Evolutionary conservation across 1,139 yeast genomes (phyloP).

Genomic region (Yamadazyma dushanensis): DNA sequence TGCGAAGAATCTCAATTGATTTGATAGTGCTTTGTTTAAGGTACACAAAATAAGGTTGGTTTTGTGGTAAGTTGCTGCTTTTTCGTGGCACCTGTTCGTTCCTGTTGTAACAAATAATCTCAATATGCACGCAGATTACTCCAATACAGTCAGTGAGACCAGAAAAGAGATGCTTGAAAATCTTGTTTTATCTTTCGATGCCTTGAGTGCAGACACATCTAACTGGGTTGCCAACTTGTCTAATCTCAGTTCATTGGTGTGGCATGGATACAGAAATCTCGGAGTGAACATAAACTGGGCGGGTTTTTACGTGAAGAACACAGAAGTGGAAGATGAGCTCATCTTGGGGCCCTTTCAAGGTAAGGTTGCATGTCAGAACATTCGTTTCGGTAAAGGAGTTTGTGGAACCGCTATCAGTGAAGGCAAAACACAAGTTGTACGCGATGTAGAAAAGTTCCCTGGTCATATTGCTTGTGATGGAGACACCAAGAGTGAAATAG

Average conservation of each 20-base stretch:
- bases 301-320: constrained; percentile 70
- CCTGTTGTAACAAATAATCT: neutral
- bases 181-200: constrained; percentile 61
- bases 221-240: constrained; percentile 91
- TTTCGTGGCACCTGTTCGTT: too few relatives aligned
- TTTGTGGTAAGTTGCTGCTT: too few relatives aligned
- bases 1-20: too few relatives aligned
- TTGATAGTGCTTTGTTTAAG: too few relatives aligned
- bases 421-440: constrained; percentile 66
- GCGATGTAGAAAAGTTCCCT: constrained; percentile 73
- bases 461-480: constrained; percentile 99
- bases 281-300: constrained; percentile 78
- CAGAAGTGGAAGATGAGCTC: constrained; percentile 41
- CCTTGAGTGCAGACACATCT: constrained; percentile 58
- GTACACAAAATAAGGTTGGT: too few relatives aligned
- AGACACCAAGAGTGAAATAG: constrained; percentile 89
- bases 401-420: constrained; percentile 81
- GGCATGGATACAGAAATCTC: constrained; percentile 81
- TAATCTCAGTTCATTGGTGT: constrained; percentile 79
- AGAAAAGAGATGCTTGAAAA: constrained; percentile 62
- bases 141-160: constrained; percentile 33
- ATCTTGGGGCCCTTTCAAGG: constrained; percentile 95
- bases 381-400: constrained; percentile 79
- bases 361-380: constrained; percentile 90
- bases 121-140: constrained; percentile 60